These are phyloP conservation scores for Selenicereus undatus DNA, from an alignment of 148 eudicot genomes.

Conservation along the genomic window DNA sequence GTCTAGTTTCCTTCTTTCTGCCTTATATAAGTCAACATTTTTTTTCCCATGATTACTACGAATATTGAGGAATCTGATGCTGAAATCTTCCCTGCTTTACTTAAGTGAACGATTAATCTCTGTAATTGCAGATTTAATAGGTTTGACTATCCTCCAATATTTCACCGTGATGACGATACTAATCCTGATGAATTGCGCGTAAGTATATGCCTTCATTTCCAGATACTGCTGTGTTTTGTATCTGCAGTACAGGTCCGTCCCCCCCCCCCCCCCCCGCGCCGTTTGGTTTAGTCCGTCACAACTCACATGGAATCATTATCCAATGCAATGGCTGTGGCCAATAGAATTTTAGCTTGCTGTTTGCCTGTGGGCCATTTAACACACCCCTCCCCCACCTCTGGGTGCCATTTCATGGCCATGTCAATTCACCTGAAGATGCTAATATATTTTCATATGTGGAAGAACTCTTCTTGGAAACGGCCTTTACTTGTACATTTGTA, in stretches of 20 bases:
- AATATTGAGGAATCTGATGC: background rate
- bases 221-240: background rate
- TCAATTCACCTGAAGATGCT: background rate
- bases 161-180: constrained; percentile 86
- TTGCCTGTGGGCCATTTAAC: background rate
- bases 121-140: constrained; percentile 78
- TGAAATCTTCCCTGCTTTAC: constrained; percentile 4
- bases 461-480: too few species aligned
- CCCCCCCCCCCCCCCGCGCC: background rate
- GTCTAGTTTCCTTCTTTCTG: background rate
- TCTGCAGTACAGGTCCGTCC: background rate
- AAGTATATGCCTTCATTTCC: constrained; percentile 28
- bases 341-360: background rate
- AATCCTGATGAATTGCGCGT: constrained; percentile 87
- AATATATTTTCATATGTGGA: too few species aligned
- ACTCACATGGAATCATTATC: background rate
- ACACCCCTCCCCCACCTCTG: background rate
- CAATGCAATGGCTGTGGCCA: background rate
- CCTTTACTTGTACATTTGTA: too few species aligned
- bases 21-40: background rate
- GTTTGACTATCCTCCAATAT: constrained; percentile 90
- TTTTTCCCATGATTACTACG: constrained; percentile 10
- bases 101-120: constrained; percentile 11
- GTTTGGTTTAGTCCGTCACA: background rate
- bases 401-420: background rate